phyloP scores from a whole-genome alignment of 331 rosid species.

The Quercus tomentella region DNA sequence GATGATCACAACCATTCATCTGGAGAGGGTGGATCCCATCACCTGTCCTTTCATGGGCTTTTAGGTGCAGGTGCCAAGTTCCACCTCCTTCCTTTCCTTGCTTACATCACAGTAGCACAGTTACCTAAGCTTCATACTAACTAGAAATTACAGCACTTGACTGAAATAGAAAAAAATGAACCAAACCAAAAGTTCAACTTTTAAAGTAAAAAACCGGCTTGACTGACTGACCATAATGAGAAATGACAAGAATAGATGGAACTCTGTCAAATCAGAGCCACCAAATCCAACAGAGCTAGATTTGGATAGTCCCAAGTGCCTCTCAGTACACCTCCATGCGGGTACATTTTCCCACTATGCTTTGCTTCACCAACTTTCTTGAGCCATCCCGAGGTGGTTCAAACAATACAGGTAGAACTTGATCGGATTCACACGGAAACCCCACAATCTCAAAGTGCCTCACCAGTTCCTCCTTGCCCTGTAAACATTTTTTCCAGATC shows the following conservation, averaged over 20 bases:
- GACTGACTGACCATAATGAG: too few species aligned
- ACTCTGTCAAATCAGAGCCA: background rate
- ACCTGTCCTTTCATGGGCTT: constrained; percentile 20
- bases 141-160: background rate
- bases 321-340: background rate
- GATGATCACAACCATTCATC: background rate
- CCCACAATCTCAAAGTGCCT: constrained; percentile 31
- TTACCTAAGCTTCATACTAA: background rate
- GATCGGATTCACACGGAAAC: constrained; percentile 32
- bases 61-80: constrained; percentile 44
- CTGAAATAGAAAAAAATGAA: background rate
- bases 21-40: constrained; percentile 55
- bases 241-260: too few species aligned
- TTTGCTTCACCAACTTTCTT: constrained; percentile 5
- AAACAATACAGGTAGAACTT: constrained; percentile 49
- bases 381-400: constrained; percentile 59
- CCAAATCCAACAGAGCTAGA: background rate
- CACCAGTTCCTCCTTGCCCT: constrained; percentile 46
- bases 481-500: background rate
- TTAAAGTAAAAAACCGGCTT: background rate
- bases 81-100: constrained; percentile 29
- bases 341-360: constrained; percentile 20
- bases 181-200: background rate
- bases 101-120: background rate
- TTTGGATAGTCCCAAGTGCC: background rate